Base-by-base conservation (phyloP, 768 basidiomycete species). In the Leccinum variicolor region DNA sequence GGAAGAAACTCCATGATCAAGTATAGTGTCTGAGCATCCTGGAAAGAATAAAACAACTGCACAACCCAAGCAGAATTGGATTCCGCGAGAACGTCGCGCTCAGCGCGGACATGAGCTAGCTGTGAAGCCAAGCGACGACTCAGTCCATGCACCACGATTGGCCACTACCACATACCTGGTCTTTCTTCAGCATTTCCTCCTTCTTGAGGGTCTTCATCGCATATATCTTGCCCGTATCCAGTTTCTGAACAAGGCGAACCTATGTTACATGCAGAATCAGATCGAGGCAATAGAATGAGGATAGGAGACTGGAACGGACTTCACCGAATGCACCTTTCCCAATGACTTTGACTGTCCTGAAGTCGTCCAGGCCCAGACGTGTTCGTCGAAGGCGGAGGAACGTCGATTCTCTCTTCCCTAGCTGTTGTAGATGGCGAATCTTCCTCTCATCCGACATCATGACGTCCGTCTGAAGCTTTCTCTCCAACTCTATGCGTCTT, bases 301-400 rank as follows among this genome's bases (percentile, higher is more conserved):
- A 47, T 15, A 46, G 3, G 34, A 46, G 52, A 57, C 8, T 5
- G 50, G 29, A 28, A 72, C 83, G 39, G 66, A 92, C 94, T 79
- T 99, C 96, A 71, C 97, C 95, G 67, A 99, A 99, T 17, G 97
- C 97, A 61, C 97, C 97, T 75, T 97, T 98, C 21, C 97, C 97
- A 64, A 99, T 99, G 48, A 99, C 94, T 72, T 98, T 98, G 66
- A 99, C 93, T 4, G 96, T 98, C 62, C 88, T 80, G 76, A 99
- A 99, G 73, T 98, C 90, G 60, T 89, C 86, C 57, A 98, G 76
- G 3, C 94, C 93, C 11, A 99, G 81, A 66, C 90, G 91, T 28
- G 97, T 98, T 51, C 96, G 80, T 55, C 87, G 81, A 52, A 98
- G 79, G 10, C 97, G 85, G 57, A 99, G 82, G 73, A 88, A 98